A percentile compares a stretch with the other conserved stretches of the same genome.
Conservation (phyloP, 2,329 filamentous ascomycete species). For the Moelleriella libera region DNA sequence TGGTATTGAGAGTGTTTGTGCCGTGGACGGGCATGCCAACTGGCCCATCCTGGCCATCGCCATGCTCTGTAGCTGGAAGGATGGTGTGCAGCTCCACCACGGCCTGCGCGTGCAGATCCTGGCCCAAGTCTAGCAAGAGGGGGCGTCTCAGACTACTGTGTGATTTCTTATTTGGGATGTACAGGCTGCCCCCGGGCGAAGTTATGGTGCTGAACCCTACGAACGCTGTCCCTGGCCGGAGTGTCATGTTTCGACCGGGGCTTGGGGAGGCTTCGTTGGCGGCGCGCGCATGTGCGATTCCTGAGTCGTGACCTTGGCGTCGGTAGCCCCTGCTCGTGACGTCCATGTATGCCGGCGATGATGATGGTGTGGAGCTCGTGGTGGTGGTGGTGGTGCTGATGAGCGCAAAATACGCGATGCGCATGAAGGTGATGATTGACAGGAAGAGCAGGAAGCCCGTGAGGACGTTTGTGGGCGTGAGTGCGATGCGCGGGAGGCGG, state of each 20-base stretch:
- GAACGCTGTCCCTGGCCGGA: not conserved
- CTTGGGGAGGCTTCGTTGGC: not conserved
- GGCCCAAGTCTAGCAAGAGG: not conserved
- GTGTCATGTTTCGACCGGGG: not conserved
- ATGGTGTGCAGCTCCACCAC: constrained; percentile 1
- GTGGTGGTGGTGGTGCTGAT: not conserved
- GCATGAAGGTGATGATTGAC: constrained; percentile 1
- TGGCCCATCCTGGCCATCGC: not conserved
- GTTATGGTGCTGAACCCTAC: not conserved
- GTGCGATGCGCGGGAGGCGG: not conserved
- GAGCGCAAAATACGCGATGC: constrained; percentile 1
- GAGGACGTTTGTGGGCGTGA: not conserved
- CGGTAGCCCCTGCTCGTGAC: too few relatives aligned
- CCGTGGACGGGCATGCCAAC: constrained; percentile 3
- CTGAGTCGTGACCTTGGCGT: not conserved
- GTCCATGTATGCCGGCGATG: too few relatives aligned
- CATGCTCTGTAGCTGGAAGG: not conserved
- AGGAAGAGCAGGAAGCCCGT: constrained; percentile 1
- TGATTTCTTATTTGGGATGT: not conserved
- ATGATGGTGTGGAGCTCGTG: not conserved
- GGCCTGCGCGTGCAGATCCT: not conserved
- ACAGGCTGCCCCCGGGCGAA: not conserved
- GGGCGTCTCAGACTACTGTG: not conserved
- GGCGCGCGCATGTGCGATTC: not conserved
- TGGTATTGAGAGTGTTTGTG: constrained; percentile 7